These are phyloP conservation scores for Xylaria intraflava DNA, from an alignment of 495 filamentous ascomycete genomes.

Conservation along the genomic window DNA sequence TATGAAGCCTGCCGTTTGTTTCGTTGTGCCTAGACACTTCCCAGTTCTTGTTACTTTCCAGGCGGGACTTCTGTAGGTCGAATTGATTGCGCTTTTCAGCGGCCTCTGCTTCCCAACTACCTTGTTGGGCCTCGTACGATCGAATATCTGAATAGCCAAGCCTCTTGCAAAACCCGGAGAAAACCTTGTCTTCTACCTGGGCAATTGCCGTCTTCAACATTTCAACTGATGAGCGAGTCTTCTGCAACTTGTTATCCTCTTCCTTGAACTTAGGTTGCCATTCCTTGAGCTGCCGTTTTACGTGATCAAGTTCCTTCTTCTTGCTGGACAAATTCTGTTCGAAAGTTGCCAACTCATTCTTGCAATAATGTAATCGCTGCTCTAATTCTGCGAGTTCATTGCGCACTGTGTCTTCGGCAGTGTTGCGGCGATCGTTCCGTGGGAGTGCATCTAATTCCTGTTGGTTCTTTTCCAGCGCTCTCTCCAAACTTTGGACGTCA, in stretches of 20 bases:
- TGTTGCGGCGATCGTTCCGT: slow-evolving; percentile 60
- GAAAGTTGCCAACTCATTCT: slow-evolving; percentile 71
- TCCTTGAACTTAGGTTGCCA: slow-evolving; percentile 72
- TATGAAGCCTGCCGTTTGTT: slow-evolving; percentile 62
- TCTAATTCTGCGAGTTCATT: slow-evolving; percentile 79
- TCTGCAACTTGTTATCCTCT: slow-evolving; percentile 58
- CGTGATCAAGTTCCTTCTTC: slow-evolving; percentile 70
- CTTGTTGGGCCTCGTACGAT: slow-evolving; percentile 88
- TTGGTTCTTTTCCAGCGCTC: slow-evolving; percentile 57
- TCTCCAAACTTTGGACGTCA: slow-evolving; percentile 74
- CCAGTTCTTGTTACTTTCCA: slow-evolving; percentile 74
- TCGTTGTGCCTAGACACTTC: slow-evolving; percentile 62
- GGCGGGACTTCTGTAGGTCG: slow-evolving; percentile 69
- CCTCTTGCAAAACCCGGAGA: slow-evolving; percentile 76
- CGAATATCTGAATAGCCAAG: slow-evolving; percentile 85
- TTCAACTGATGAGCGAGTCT: slow-evolving; percentile 57
- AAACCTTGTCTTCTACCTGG: slow-evolving; percentile 82
- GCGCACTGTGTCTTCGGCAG: slow-evolving; percentile 73
- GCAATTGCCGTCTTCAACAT: slow-evolving; percentile 71
- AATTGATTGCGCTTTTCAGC: slow-evolving; percentile 82
- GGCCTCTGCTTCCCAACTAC: slow-evolving; percentile 80
- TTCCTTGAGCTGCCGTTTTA: slow-evolving; percentile 62
- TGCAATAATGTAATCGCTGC: slow-evolving; percentile 61
- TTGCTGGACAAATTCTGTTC: slow-evolving; percentile 83
- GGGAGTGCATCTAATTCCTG: slow-evolving; percentile 70